phyloP scores from a whole-genome alignment of 306 rosid species.

The Cucurbita pepo region DNA sequence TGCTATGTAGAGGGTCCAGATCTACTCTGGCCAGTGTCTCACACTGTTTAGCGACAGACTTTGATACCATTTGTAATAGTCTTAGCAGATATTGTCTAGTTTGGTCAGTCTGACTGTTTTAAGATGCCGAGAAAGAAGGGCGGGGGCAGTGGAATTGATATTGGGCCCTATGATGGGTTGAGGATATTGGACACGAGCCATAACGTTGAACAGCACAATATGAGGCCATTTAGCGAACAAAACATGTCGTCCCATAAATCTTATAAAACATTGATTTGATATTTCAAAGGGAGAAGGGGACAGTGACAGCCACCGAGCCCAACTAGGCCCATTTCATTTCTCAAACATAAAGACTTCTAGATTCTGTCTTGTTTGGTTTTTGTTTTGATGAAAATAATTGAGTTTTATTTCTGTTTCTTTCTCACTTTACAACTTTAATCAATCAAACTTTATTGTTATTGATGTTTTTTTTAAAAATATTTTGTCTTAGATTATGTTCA shows the following conservation, averaged over 20 bases:
- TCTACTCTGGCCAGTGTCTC: too few relatives aligned
- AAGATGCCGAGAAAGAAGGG: too few relatives aligned
- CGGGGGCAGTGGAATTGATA: background rate
- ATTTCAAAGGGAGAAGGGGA: background rate
- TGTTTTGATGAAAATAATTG: background rate
- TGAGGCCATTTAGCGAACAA: background rate
- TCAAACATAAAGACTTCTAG: background rate
- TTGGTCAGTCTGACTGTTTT: too few relatives aligned
- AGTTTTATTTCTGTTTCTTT: background rate
- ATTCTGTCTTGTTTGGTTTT: background rate
- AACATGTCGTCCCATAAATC: conserved; percentile 2
- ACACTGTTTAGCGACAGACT: too few relatives aligned
- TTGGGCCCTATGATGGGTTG: background rate
- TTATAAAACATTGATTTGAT: background rate
- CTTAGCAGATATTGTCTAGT: too few relatives aligned
- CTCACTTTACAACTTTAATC: background rate
- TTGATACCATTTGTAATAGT: too few relatives aligned
- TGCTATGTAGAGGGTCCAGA: too few relatives aligned
- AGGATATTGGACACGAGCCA: background rate
- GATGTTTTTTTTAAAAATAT: too few relatives aligned
- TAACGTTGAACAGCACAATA: background rate
- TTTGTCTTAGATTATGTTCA: too few relatives aligned
- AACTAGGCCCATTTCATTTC: background rate
- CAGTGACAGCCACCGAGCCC: background rate
- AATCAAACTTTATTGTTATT: background rate